phyloP scores from a whole-genome alignment of 2,329 filamentous ascomycete species.

The Penicillium sp. region DNA sequence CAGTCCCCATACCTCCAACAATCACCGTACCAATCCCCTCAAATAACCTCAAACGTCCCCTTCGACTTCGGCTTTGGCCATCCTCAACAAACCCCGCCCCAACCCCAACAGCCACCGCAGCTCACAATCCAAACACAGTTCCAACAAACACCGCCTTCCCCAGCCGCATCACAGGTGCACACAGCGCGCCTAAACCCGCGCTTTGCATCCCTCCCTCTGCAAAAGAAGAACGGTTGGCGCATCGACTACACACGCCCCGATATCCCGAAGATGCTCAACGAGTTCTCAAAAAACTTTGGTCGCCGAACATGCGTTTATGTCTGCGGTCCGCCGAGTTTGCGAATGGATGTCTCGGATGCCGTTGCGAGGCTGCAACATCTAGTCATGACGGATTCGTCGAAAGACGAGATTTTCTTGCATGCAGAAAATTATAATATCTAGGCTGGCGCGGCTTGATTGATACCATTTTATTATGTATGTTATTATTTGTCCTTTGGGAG shows the following conservation, averaged over 20 bases:
- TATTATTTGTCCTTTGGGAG: neutral
- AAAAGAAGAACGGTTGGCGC: constrained; percentile 74
- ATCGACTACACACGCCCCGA: constrained; percentile 92
- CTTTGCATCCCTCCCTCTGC: constrained; percentile 74
- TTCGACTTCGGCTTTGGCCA: constrained; percentile 82
- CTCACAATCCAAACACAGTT: constrained; percentile 7
- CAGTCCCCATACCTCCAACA: constrained; percentile 13
- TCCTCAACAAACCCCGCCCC: constrained; percentile 38
- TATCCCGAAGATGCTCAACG: constrained; percentile 81
- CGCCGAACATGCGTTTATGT: constrained; percentile 87
- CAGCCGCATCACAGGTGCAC: constrained; percentile 21
- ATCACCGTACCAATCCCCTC: constrained; percentile 7
- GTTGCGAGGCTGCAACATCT: constrained; percentile 81
- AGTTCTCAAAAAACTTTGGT: constrained; percentile 82
- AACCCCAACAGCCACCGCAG: neutral
- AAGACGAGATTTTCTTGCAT: constrained; percentile 92
- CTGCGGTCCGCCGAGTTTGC: constrained; percentile 85
- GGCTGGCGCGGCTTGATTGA: constrained; percentile 27
- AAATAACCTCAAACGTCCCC: constrained; percentile 22
- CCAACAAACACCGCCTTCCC: constrained; percentile 16
- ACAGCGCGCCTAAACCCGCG: constrained; percentile 65
- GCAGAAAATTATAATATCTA: constrained; percentile 93
- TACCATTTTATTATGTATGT: neutral
- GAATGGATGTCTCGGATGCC: constrained; percentile 83
- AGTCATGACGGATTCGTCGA: constrained; percentile 77